Evolutionary conservation across 1,284 basidiomycete species (phyloP).

Genomic region (Thelephora terrestris): DNA sequence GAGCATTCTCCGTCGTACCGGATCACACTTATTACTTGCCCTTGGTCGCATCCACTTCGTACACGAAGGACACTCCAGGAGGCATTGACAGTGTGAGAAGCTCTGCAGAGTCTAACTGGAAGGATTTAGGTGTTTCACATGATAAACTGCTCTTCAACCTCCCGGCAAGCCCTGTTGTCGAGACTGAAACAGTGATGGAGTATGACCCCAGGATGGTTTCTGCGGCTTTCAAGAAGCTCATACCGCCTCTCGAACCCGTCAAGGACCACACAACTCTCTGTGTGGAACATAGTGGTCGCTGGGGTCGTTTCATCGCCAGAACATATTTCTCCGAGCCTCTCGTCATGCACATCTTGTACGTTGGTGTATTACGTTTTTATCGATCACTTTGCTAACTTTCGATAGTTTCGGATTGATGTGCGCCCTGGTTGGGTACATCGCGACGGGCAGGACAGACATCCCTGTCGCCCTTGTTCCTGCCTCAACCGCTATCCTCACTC

Average conservation of each 20-base stretch:
- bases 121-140: constrained; percentile 32
- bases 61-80: constrained; percentile 18
- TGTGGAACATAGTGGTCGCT: background rate
- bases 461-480: background rate
- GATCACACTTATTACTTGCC: constrained; percentile 54
- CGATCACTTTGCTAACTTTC: too few relatives aligned
- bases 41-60: constrained; percentile 21
- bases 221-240: background rate
- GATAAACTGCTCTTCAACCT: constrained; percentile 30
- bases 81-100: background rate
- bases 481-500: background rate
- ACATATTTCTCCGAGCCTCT: background rate
- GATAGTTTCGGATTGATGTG: constrained; percentile 1
- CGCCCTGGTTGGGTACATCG: background rate
- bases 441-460: too few relatives aligned
- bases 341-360: constrained; percentile 1
- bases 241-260: constrained; percentile 7
- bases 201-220: background rate
- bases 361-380: background rate
- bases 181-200: constrained; percentile 27
- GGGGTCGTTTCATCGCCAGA: too few relatives aligned
- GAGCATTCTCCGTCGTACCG: constrained; percentile 27
- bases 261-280: background rate
- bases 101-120: constrained; percentile 37
- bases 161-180: constrained; percentile 29